A percentile compares a stretch with the other conserved stretches of the same genome.
Evolutionary conservation across 306 rosid genomes (phyloP).

Genomic region (Albizia julibrissin): DNA sequence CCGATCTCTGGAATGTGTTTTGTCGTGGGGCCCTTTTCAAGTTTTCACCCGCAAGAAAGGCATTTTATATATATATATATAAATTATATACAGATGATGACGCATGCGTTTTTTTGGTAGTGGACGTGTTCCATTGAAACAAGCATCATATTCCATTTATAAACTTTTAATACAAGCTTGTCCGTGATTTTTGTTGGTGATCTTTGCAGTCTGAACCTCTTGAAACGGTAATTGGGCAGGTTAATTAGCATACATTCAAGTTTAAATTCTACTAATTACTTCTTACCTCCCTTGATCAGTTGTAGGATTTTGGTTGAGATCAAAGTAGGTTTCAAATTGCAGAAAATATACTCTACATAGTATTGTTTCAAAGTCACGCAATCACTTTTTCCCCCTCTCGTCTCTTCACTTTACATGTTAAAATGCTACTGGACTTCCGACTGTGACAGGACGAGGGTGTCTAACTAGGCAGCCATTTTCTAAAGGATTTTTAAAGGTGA

Average conservation of each 20-base stretch:
- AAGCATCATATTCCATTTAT: background rate
- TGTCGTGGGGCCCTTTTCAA: slow-evolving; percentile 61
- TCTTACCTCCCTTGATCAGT: background rate
- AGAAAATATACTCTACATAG: background rate
- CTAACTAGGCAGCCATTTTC: background rate
- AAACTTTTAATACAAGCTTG: slow-evolving; percentile 4
- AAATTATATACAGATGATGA: slow-evolving; percentile 23
- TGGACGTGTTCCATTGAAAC: slow-evolving; percentile 35
- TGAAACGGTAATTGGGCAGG: background rate
- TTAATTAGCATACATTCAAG: background rate
- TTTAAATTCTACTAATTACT: background rate
- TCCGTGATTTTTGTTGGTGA: slow-evolving; percentile 31
- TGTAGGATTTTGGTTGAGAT: background rate
- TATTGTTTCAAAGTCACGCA: slow-evolving; percentile 27
- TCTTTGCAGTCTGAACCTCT: slow-evolving; percentile 19
- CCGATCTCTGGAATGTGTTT: slow-evolving; percentile 52
- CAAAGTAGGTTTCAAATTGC: background rate
- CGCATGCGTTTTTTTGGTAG: slow-evolving; percentile 10
- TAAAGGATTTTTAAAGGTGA: background rate
- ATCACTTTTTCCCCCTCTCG: background rate
- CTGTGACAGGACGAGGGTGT: slow-evolving; percentile 12
- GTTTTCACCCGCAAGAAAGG: slow-evolving; percentile 69
- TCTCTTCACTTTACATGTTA: background rate
- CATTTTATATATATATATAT: slow-evolving; percentile 46
- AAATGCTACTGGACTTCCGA: background rate